These are phyloP conservation scores for Clonostachys rosea DNA, from an alignment of 2,329 filamentous ascomycete species.

Conservation along the genomic window DNA sequence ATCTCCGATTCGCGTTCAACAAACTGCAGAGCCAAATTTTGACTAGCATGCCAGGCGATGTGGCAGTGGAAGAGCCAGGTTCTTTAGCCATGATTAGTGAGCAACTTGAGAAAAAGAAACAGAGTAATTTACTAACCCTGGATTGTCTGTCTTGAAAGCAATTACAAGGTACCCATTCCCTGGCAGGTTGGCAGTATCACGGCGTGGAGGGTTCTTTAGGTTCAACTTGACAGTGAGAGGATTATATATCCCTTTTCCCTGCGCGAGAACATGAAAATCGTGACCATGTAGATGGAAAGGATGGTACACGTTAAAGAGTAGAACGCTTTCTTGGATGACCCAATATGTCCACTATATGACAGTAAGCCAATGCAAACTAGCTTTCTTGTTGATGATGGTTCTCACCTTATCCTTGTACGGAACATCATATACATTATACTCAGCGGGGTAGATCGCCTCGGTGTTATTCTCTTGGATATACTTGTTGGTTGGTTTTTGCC, in stretches of 20 bases:
- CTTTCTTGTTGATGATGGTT: too few relatives aligned
- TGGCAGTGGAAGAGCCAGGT: conserved; percentile 46
- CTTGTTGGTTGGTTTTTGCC: too few relatives aligned
- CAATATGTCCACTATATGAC: too few relatives aligned
- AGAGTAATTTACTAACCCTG: conserved; percentile 18
- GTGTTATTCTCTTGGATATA: too few relatives aligned
- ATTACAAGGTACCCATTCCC: conserved; percentile 39
- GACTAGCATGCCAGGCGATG: conserved; percentile 37
- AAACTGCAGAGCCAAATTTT: conserved; percentile 14
- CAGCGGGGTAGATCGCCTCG: too few relatives aligned
- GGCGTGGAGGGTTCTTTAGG: conserved; percentile 39
- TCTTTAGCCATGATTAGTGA: too few relatives aligned
- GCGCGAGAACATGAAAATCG: conserved; percentile 16
- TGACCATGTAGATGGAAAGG: conserved; percentile 30
- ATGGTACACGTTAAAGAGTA: conserved; percentile 3
- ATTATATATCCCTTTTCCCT: conserved; percentile 16
- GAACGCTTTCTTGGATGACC: too few relatives aligned
- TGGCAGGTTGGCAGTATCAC: conserved; percentile 45
- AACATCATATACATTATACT: too few relatives aligned
- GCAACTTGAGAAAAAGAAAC: too few relatives aligned
- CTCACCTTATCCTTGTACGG: too few relatives aligned
- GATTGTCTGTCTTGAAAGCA: conserved; percentile 43
- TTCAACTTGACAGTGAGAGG: conserved; percentile 22
- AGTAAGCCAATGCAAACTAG: too few relatives aligned
- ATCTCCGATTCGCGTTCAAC: conserved; percentile 5